Conservation (phyloP, 371 early-diverging fungal species). For the Saksenaea vasiformis region DNA sequence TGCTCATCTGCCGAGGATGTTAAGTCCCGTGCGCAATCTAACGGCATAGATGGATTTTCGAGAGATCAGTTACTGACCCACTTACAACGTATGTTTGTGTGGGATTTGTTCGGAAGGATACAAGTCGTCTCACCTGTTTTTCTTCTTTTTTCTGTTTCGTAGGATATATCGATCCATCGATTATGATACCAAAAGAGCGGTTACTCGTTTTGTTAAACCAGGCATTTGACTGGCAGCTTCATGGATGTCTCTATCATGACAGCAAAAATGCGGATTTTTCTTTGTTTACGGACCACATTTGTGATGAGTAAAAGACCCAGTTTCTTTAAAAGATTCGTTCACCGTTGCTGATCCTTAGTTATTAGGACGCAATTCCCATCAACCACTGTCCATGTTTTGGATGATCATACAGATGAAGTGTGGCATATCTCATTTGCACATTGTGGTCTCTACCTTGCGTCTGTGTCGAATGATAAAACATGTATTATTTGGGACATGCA, state of each 20-base stretch:
- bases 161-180: conserved; percentile 77
- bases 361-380: conserved; percentile 35
- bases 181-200: conserved; percentile 88
- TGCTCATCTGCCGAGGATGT: conserved; percentile 66
- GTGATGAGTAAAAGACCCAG: conserved; percentile 66
- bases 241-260: conserved; percentile 88
- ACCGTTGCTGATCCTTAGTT: neutral
- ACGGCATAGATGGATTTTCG: conserved; percentile 75
- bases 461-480: conserved; percentile 86
- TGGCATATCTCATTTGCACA: conserved; percentile 94
- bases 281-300: conserved; percentile 75
- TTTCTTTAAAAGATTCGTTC: neutral
- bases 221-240: conserved; percentile 75
- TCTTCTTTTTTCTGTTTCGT: neutral
- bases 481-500: conserved; percentile 87
- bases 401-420: conserved; percentile 90
- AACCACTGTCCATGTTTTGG: conserved; percentile 61
- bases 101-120: neutral
- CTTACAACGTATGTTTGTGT: conserved; percentile 61
- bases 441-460: conserved; percentile 83
- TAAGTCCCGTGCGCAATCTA: conserved; percentile 71
- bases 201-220: conserved; percentile 82
- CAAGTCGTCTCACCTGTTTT: neutral
- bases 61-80: conserved; percentile 63
- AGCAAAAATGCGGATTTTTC: conserved; percentile 58